These are phyloP conservation scores for Coniochaeta sp. DNA, from an alignment of 2,329 filamentous ascomycete genomes.

Conservation along the genomic window DNA sequence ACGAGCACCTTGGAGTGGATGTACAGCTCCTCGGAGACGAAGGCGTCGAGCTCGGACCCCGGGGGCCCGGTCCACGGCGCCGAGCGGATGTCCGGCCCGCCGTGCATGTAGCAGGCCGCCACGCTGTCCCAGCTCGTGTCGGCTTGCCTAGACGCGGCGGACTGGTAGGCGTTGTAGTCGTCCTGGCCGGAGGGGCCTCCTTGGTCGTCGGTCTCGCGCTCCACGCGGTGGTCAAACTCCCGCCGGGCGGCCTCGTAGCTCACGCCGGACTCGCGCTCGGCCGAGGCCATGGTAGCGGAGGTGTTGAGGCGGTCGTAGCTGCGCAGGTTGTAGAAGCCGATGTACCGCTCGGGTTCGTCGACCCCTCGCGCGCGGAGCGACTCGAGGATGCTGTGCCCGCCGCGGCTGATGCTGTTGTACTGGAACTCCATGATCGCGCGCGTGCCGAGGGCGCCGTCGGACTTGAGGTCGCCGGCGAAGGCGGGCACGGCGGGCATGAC, in stretches of 20 bases:
- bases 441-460: conserved; percentile 66
- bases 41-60: conserved; percentile 51
- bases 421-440: conserved; percentile 86
- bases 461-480: conserved; percentile 73
- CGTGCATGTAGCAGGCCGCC: conserved; percentile 75
- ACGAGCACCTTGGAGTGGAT: conserved; percentile 67
- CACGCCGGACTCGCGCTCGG: conserved; percentile 57
- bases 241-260: conserved; percentile 58
- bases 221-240: conserved; percentile 54
- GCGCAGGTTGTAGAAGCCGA: conserved; percentile 78
- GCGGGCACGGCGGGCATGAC: conserved; percentile 75
- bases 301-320: conserved; percentile 80
- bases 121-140: conserved; percentile 66
- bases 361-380: conserved; percentile 57
- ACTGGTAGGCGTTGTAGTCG: conserved; percentile 63
- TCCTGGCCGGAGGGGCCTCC: conserved; percentile 9
- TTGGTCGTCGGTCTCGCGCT: conserved; percentile 10
- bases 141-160: conserved; percentile 50
- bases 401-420: conserved; percentile 71
- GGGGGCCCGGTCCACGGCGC: conserved; percentile 48
- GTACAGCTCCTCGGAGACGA: conserved; percentile 56
- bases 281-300: conserved; percentile 51
- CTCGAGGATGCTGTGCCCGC: conserved; percentile 72
- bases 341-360: conserved; percentile 61
- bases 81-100: conserved; percentile 59